These are phyloP conservation scores for Buxus sempervirens DNA, from an alignment of 164 flowering plant genomes.

Conservation along the genomic window DNA sequence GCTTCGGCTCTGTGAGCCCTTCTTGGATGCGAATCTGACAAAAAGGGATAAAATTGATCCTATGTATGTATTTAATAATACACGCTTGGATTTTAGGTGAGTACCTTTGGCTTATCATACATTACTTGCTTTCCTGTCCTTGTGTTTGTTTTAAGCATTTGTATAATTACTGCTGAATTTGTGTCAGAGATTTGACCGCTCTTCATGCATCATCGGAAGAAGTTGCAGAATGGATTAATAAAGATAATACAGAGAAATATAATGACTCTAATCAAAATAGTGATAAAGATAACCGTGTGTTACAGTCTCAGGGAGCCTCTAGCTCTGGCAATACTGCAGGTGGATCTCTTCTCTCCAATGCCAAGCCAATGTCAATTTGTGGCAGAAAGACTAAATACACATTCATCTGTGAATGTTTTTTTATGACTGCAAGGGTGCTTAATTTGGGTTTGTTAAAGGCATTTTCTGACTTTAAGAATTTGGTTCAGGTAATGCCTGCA, in stretches of 20 bases:
- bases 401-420: constrained; percentile 96
- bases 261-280: constrained; percentile 22
- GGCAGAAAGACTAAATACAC: constrained; percentile 48
- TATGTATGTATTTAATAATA: constrained; percentile 58
- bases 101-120: not conserved
- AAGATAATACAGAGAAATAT: constrained; percentile 26
- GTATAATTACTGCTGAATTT: constrained; percentile 20
- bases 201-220: constrained; percentile 97
- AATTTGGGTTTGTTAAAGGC: constrained; percentile 90
- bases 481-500: constrained; percentile 64
- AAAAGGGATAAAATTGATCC: constrained; percentile 91
- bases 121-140: not conserved
- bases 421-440: constrained; percentile 95
- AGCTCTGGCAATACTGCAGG: constrained; percentile 48
- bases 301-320: constrained; percentile 71
- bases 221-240: constrained; percentile 62
- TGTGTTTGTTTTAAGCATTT: not conserved
- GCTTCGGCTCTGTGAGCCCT: constrained; percentile 94
- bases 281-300: constrained; percentile 52
- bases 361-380: constrained; percentile 35
- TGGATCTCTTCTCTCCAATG: constrained; percentile 28
- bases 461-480: constrained; percentile 88
- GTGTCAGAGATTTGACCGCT: constrained; percentile 77
- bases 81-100: constrained; percentile 77
- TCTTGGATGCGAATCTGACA: constrained; percentile 74